phyloP scores from a whole-genome alignment of 768 basidiomycete genomes.

The Panus rudis region DNA sequence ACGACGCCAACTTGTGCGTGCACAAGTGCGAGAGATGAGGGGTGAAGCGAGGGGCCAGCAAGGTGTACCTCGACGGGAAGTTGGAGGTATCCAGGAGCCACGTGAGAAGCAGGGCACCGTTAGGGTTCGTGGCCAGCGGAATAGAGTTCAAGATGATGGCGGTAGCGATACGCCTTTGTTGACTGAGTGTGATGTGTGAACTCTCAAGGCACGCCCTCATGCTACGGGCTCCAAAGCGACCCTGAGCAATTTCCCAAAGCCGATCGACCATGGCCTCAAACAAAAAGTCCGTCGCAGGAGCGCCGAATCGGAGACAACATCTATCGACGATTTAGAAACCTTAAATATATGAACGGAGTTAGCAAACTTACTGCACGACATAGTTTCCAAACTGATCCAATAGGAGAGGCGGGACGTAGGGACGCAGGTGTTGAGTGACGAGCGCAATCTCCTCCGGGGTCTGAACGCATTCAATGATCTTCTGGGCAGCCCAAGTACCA shows the following conservation, averaged over 20 bases:
- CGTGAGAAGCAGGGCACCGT: conserved; percentile 90
- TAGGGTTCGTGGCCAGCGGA: conserved; percentile 94
- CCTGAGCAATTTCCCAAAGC: conserved; percentile 98
- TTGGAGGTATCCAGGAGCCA: conserved; percentile 95
- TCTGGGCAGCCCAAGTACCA: conserved; percentile 99
- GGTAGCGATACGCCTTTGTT: conserved; percentile 92
- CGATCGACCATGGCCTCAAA: conserved; percentile 98
- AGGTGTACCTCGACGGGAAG: conserved; percentile 91
- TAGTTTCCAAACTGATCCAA: conserved; percentile 94
- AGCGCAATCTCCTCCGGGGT: conserved; percentile 80
- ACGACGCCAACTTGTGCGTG: conserved; percentile 94
- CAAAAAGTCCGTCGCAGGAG: conserved; percentile 89
- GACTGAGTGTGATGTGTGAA: conserved; percentile 76
- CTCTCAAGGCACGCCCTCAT: conserved; percentile 97
- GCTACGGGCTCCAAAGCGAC: conserved; percentile 94
- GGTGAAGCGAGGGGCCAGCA: conserved; percentile 92
- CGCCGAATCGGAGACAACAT: conserved; percentile 85
- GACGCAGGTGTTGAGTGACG: conserved; percentile 79
- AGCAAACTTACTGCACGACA: conserved; percentile 72
- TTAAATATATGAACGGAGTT: neutral
- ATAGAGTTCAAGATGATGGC: conserved; percentile 96
- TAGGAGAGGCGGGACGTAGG: conserved; percentile 89
- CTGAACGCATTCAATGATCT: conserved; percentile 93
- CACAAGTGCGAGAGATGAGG: conserved; percentile 95
- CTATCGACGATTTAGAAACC: conserved; percentile 28